Evolutionary conservation across 2,329 filamentous ascomycete species (phyloP).

Genomic region (Diplocarpon rosae): DNA sequence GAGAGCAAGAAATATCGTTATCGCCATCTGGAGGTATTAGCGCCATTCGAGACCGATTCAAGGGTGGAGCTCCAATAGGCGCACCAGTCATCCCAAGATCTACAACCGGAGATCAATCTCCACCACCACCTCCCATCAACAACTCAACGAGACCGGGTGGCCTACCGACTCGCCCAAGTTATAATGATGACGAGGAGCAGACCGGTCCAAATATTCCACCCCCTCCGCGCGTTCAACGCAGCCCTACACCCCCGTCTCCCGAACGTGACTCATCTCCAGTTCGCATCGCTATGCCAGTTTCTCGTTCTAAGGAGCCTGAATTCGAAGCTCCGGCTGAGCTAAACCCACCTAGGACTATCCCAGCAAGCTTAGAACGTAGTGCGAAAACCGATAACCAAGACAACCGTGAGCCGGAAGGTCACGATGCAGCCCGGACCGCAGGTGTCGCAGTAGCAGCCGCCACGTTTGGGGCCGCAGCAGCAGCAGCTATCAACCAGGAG

Average conservation of each 20-base stretch:
- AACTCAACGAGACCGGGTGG: constrained; percentile 51
- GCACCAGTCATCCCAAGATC: constrained; percentile 30
- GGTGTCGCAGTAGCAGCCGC: constrained; percentile 43
- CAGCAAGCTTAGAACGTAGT: constrained; percentile 50
- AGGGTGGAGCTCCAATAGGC: constrained; percentile 61
- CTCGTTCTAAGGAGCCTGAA: constrained; percentile 45
- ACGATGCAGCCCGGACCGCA: constrained; percentile 48
- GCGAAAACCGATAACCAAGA: constrained; percentile 55
- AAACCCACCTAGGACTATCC: constrained; percentile 46
- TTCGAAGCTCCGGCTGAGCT: constrained; percentile 40
- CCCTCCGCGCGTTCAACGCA: constrained; percentile 29
- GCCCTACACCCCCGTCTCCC: constrained; percentile 31
- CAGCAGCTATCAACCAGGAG: constrained; percentile 31
- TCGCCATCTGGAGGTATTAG: constrained; percentile 55
- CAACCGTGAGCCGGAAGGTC: constrained; percentile 50
- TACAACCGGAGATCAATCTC: constrained; percentile 25
- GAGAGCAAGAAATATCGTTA: constrained; percentile 37
- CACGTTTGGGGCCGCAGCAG: constrained; percentile 31
- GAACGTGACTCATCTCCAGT: constrained; percentile 60
- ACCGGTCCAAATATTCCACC: constrained; percentile 35
- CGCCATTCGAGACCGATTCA: constrained; percentile 73
- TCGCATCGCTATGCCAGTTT: constrained; percentile 75
- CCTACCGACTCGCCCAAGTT: constrained; percentile 50
- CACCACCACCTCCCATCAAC: constrained; percentile 29
- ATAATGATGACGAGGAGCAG: constrained; percentile 35